These are phyloP conservation scores for Carallia brachiata DNA, from an alignment of 345 rosid genomes.

Conservation along the genomic window DNA sequence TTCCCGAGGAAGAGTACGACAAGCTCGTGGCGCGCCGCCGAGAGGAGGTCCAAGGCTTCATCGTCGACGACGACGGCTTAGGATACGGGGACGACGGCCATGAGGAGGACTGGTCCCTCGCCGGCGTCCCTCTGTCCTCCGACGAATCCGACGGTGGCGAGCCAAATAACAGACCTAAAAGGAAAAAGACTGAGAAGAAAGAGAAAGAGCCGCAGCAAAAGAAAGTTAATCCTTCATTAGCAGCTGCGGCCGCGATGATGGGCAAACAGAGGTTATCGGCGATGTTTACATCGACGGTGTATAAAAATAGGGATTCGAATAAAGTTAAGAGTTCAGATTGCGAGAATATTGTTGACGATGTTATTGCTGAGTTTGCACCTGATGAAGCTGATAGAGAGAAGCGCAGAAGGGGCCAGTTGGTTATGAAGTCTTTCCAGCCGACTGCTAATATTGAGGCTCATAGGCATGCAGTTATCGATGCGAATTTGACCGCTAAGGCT, in stretches of 20 bases:
- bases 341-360: conserved; percentile 75
- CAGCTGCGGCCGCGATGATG: conserved; percentile 80
- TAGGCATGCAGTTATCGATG: conserved; percentile 10
- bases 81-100: conserved; percentile 86
- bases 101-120: conserved; percentile 87
- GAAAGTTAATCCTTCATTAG: conserved; percentile 55
- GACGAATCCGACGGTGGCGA: conserved; percentile 59
- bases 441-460: conserved; percentile 31
- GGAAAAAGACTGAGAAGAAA: conserved; percentile 53
- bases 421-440: neutral
- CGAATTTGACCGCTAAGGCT: conserved; percentile 9
- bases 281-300: conserved; percentile 73
- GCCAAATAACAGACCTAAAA: conserved; percentile 26
- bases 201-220: conserved; percentile 34
- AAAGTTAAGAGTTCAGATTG: conserved; percentile 44
- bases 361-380: conserved; percentile 75
- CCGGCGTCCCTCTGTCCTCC: conserved; percentile 54
- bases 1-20: conserved; percentile 73
- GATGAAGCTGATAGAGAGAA: conserved; percentile 69
- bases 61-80: conserved; percentile 69
- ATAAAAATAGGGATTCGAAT: conserved; percentile 63
- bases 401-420: conserved; percentile 47
- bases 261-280: conserved; percentile 84
- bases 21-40: conserved; percentile 70
- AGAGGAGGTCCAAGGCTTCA: conserved; percentile 71